Evolutionary conservation across 2,329 filamentous ascomycete species (phyloP), one percentile per base, ranked within the genome.

Genomic region (Ceratocystis cubensis): DNA sequence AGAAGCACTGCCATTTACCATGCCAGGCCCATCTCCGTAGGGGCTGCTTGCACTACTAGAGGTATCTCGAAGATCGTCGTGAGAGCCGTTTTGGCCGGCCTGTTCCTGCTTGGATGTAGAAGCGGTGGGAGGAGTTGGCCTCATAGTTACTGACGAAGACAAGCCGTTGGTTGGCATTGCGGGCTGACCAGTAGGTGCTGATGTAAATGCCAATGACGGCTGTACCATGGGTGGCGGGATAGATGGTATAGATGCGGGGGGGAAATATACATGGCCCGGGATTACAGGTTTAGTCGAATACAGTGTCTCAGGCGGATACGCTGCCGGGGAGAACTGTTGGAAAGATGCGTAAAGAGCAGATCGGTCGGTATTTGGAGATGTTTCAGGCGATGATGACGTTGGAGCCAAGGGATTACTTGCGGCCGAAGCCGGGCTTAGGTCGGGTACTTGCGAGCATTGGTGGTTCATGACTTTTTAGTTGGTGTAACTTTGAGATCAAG

Each of bases 21-120:
- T 45, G 13, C 61, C n/a, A 13, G 37, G 33, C 28, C 56, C 66
- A 63, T 65, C 62, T 17, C 63, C 66, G 46, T 65, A 67, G 8
- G 63, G 66, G 28, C 66, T 67, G 45, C 61, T 61, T 22, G 66
- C 66, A 53, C 62, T 67, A 44, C 66, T 67, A 41, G 66, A 67
- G 15, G 62, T 44, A 37, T 67, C 66, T 1, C 33, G 61, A n/a
- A 37, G 22, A 5, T 25, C 37, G n/a, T 67, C 66, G 46, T 64
- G 62, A 30, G 62, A 41, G 20, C 53, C 61, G 25, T 22, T 64
- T 6, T 67, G 66, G 25, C 53, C 30, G 28, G 13, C 3, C 7
- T 30, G 25, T 25, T 59, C 53, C 7, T 59, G 53, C 17, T 59
- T 59, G 5, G 8, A 4, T 30, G 33, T 20, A 10, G 53, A 59